These are phyloP conservation scores for Trapa bicornis DNA, from an alignment of 345 rosid genomes.

Conservation along the genomic window DNA sequence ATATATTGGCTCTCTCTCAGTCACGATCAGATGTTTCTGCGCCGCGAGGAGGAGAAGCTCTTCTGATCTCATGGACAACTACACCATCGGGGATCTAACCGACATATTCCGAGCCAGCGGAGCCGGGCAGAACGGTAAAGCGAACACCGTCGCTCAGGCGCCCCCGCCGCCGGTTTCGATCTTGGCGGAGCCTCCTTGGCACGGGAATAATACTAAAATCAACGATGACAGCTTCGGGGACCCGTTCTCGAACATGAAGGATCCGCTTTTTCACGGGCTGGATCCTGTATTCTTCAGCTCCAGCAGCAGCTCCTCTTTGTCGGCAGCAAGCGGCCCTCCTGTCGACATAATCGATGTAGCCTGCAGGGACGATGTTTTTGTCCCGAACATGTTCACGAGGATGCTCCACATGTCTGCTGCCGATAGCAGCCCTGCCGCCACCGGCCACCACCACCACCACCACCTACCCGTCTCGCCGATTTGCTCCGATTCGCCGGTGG, in stretches of 20 bases:
- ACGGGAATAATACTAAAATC: not conserved
- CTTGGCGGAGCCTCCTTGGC: not conserved
- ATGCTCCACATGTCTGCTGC: constrained; percentile 55
- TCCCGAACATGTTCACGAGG: constrained; percentile 32
- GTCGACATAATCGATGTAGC: not conserved
- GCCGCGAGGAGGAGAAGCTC: not conserved
- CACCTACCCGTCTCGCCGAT: constrained; percentile 20
- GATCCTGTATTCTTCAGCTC: not conserved
- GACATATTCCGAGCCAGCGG: constrained; percentile 13
- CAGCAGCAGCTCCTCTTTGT: not conserved
- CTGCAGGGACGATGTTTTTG: constrained; percentile 1
- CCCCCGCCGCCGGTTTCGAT: not conserved
- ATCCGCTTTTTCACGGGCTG: constrained; percentile 50
- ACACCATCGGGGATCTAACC: constrained; percentile 12
- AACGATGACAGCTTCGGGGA: constrained; percentile 41
- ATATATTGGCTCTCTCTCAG: not conserved
- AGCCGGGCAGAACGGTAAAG: not conserved
- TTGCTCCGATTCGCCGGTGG: constrained; percentile 27
- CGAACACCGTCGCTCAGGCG: not conserved
- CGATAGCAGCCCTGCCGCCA: not conserved
- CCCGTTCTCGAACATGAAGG: constrained; percentile 56
- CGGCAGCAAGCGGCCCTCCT: not conserved
- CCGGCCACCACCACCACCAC: not conserved
- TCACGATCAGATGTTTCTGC: not conserved
- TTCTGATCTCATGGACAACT: constrained; percentile 10